Conservation (phyloP, 2,329 filamentous ascomycete species). For the Cladosporium halotolerans region DNA sequence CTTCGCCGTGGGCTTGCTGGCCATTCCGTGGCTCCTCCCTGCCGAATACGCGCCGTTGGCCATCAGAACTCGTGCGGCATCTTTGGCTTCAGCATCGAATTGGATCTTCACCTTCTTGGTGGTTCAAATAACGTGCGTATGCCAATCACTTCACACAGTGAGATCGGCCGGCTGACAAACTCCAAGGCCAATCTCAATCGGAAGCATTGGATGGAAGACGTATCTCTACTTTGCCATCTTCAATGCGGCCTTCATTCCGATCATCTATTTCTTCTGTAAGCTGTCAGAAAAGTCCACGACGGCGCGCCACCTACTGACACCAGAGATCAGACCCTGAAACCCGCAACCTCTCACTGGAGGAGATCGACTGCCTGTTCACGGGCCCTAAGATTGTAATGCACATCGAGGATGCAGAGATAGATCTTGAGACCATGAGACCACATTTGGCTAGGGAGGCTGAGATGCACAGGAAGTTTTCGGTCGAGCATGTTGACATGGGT, state of each 20-base stretch:
- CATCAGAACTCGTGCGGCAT: slow-evolving; percentile 91
- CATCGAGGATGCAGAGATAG: slow-evolving; percentile 13
- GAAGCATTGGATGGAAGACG: slow-evolving; percentile 44
- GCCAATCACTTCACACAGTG: no score
- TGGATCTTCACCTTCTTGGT: slow-evolving; percentile 41
- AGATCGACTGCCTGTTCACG: slow-evolving; percentile 48
- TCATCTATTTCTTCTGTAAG: slow-evolving; percentile 43
- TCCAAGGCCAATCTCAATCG: slow-evolving; percentile 39
- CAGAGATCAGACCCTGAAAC: slow-evolving; percentile 18
- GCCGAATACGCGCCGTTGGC: slow-evolving; percentile 91
- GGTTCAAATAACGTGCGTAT: slow-evolving; percentile 43
- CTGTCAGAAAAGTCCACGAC: no score
- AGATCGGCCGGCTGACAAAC: no score
- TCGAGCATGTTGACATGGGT: background rate
- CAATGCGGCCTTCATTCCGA: slow-evolving; percentile 41
- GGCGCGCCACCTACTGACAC: no score
- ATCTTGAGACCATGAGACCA: slow-evolving; percentile 7
- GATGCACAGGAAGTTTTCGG: slow-evolving; percentile 2
- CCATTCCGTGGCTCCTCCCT: slow-evolving; percentile 92
- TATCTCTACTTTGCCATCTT: slow-evolving; percentile 49
- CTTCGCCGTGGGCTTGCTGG: slow-evolving; percentile 28
- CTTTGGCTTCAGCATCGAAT: slow-evolving; percentile 66
- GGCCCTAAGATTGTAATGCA: slow-evolving; percentile 19
- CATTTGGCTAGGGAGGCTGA: background rate
- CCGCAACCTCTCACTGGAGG: slow-evolving; percentile 42